Conservation (phyloP, 306 rosid genomes). For the Begonia masoniana region DNA sequence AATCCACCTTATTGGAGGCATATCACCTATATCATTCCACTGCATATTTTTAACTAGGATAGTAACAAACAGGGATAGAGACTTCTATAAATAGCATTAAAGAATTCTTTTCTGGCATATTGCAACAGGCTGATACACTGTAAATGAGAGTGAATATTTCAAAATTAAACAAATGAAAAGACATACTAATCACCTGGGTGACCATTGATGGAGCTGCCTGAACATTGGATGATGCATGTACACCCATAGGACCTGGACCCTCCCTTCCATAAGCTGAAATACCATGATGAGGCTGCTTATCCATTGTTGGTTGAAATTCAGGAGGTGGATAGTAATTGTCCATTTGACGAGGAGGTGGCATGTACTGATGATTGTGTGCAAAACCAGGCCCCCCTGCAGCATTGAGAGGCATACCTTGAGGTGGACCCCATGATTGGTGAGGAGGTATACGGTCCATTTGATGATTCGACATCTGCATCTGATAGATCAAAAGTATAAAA, state of each 20-base stretch:
- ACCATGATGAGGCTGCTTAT: constrained; percentile 93
- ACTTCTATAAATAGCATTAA: too few species aligned
- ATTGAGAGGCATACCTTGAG: constrained; percentile 69
- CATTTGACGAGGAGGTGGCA: constrained; percentile 75
- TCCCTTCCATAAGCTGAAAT: constrained; percentile 94
- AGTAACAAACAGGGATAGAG: too few species aligned
- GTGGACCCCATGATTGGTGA: constrained; percentile 91
- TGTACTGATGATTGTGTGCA: constrained; percentile 61
- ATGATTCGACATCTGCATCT: constrained; percentile 83
- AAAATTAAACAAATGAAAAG: too few species aligned
- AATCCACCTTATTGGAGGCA: too few species aligned
- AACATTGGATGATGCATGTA: constrained; percentile 51
- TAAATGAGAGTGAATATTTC: too few species aligned
- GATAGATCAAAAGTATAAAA: background rate
- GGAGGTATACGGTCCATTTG: constrained; percentile 63
- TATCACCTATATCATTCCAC: too few species aligned
- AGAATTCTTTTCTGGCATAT: too few species aligned
- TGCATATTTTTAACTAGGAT: too few species aligned
- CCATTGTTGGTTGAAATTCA: constrained; percentile 67
- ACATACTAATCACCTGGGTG: constrained; percentile 48
- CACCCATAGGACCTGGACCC: constrained; percentile 35
- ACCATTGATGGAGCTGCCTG: constrained; percentile 73
- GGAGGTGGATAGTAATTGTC: constrained; percentile 72
- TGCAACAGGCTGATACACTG: too few species aligned
- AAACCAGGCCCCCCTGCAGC: constrained; percentile 86